Base-by-base conservation (phyloP, 257 asterid genomes). In the Penstemon newberryi region DNA sequence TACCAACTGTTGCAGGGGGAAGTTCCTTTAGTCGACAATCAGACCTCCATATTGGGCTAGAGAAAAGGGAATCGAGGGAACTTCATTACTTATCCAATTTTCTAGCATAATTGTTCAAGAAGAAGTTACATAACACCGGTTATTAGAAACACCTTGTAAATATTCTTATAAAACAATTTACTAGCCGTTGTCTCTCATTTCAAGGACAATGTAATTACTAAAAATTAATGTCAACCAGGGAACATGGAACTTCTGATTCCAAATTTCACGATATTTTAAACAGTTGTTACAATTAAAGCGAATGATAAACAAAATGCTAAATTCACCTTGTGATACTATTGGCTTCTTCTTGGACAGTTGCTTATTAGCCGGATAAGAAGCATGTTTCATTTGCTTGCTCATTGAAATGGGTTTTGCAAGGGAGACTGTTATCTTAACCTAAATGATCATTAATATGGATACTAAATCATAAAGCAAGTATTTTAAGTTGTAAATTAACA, bases 331-430 rank as follows among this genome's bases (percentile, higher is more conserved):
- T 8, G 54, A 67, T 70, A 70, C 56, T 64, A 70, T 73, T 40
- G 70, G 58, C 70, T 79, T 81, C 67, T 73, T 77, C 66, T 70
- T 76, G 67, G 66, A 60, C 69, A 51, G 64, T 67, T 71, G 81
- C 77, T 71, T 77, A 56, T 50, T 66, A 55, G 78, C 49, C 25
- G 75, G 49, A 63, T 66, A 60, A 36, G 81, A 57, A 18, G 68
- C 69, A 55, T 51, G 79, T 68, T 77, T 78, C 60, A 41, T 43
- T 72, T 79, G 82, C 79, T 67, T 83, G 77, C 73, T 61, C 75
- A 65, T 83, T 13, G 77, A 37, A 45, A 58, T 66, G 65, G 90
- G 81, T 67, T 73, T 89, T 62, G 94, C 91, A 76, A 86, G 91
- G 73, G 86, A 80, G 63, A 77, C 89, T 65, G 75, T 73, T 63